Evolutionary conservation across 1,284 basidiomycete species (phyloP).

Genomic region (Trichosporon asahii): DNA sequence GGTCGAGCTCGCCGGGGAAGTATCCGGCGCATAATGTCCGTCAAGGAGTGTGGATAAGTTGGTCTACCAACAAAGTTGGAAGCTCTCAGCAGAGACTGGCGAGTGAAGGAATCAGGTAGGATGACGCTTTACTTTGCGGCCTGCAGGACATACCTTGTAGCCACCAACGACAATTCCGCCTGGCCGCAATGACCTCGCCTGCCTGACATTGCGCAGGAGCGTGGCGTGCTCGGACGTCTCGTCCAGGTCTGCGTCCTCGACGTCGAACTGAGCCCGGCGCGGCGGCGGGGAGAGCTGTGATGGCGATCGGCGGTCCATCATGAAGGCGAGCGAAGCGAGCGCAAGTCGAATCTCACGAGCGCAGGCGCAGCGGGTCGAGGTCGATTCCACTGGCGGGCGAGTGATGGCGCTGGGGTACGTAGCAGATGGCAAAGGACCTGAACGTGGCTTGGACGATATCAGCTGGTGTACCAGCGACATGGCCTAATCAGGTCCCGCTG

Average conservation of each 20-base stretch:
- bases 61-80: background rate
- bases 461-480: background rate
- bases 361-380: too few species aligned
- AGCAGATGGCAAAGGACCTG: too few species aligned
- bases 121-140: too few species aligned
- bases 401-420: too few species aligned
- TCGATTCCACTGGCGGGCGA: too few species aligned
- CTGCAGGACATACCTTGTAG: background rate
- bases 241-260: conserved; percentile 2
- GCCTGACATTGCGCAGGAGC: background rate
- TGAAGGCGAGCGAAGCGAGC: background rate
- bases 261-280: background rate
- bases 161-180: conserved; percentile 1
- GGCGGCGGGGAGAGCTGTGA: conserved; percentile 1
- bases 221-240: conserved; percentile 7
- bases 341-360: background rate
- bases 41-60: background rate
- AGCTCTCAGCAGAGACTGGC: background rate
- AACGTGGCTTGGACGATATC: background rate
- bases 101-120: too few species aligned
- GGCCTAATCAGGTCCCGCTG: background rate
- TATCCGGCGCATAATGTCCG: too few species aligned
- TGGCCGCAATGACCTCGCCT: background rate
- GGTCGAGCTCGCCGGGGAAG: too few species aligned
- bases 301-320: background rate